phyloP scores from a whole-genome alignment of 805 yeast genomes.

The Brettanomyces bruxellensis region DNA sequence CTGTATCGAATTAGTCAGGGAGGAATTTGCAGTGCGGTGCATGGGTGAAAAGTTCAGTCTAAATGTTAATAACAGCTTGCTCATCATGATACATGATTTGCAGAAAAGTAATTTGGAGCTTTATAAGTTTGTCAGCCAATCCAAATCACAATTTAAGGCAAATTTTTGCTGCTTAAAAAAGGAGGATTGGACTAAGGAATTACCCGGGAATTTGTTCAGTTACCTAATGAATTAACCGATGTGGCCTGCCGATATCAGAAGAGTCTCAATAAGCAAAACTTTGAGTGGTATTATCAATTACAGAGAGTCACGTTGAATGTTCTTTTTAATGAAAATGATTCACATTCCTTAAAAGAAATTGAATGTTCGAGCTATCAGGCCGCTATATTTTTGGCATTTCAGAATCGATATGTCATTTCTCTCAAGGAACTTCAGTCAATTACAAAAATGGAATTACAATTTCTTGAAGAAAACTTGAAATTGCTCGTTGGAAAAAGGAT shows the following conservation, averaged over 20 bases:
- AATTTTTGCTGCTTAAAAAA: constrained; percentile 5
- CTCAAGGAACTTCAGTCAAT: constrained; percentile 16
- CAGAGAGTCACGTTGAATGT: constrained; percentile 31
- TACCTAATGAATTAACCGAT: constrained; percentile 8
- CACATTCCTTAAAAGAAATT: constrained; percentile 7
- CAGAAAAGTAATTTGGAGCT: background rate
- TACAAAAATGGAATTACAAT: constrained; percentile 23
- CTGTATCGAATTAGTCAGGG: background rate
- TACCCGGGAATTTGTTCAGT: constrained; percentile 11
- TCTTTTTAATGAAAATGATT: constrained; percentile 22
- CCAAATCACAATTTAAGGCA: background rate
- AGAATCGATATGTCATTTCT: constrained; percentile 16
- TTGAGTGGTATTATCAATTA: constrained; percentile 35
- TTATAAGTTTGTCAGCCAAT: background rate
- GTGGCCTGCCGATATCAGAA: constrained; percentile 7
- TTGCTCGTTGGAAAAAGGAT: background rate
- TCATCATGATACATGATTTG: background rate
- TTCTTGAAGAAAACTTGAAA: background rate
- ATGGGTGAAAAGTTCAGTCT: background rate
- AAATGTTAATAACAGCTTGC: background rate
- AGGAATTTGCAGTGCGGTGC: background rate
- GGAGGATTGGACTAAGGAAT: constrained; percentile 16
- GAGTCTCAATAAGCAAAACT: constrained; percentile 5
- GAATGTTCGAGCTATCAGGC: constrained; percentile 38
- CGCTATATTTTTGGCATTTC: constrained; percentile 29